These are phyloP conservation scores for Calophaca sinica DNA, from an alignment of 306 rosid genomes.

Conservation along the genomic window DNA sequence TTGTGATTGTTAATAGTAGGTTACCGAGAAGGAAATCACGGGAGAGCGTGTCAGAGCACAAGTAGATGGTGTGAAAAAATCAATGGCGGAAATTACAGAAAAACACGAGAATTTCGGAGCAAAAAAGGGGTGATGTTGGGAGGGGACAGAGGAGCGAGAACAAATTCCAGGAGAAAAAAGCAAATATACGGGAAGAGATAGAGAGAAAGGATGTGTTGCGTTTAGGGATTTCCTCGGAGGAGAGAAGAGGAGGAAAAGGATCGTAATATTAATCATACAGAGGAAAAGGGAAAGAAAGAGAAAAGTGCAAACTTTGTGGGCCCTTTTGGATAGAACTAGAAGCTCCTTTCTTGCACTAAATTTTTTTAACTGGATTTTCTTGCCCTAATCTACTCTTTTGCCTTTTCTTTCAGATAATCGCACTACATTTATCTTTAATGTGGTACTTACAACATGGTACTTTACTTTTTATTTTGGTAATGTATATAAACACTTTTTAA, in stretches of 20 bases:
- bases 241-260: neutral
- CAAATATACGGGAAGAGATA: neutral
- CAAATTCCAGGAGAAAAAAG: constrained; percentile 29
- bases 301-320: constrained; percentile 62
- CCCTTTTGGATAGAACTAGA: constrained; percentile 49
- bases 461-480: too few species aligned
- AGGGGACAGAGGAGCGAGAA: constrained; percentile 33
- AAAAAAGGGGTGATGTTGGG: constrained; percentile 2
- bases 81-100: constrained; percentile 22
- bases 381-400: constrained; percentile 31
- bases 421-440: neutral
- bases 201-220: neutral
- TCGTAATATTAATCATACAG: constrained; percentile 8
- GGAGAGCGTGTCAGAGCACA: constrained; percentile 27
- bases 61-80: constrained; percentile 39
- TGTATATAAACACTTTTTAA: neutral
- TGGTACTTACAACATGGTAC: neutral
- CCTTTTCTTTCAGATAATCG: neutral
- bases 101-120: constrained; percentile 43
- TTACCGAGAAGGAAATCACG: neutral
- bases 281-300: constrained; percentile 32
- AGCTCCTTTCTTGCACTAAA: neutral
- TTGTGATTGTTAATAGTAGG: neutral
- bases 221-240: constrained; percentile 54
- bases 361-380: constrained; percentile 34